Evolutionary conservation across 345 rosid species (phyloP).

Genomic region (Moricandia moricandioides): DNA sequence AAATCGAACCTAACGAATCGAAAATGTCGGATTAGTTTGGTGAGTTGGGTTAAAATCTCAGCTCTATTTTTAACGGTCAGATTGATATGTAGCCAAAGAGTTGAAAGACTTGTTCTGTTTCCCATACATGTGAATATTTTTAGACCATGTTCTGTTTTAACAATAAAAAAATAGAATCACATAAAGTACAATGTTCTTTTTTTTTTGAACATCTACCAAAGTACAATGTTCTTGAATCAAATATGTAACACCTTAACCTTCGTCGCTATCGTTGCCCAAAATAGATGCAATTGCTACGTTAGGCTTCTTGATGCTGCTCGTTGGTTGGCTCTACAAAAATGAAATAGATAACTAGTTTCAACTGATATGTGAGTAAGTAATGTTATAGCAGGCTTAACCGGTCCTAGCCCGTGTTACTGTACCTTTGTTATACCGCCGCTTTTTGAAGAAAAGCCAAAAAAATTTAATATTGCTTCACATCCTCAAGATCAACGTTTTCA

Average conservation of each 20-base stretch:
- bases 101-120: not conserved
- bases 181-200: not conserved
- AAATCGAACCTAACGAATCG: too few species aligned
- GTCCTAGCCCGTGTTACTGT: constrained; percentile 26
- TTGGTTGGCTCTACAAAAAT: not conserved
- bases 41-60: too few species aligned
- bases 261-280: constrained; percentile 73
- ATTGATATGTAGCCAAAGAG: not conserved
- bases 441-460: constrained; percentile 84
- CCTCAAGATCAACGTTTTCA: constrained; percentile 82
- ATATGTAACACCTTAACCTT: constrained; percentile 38
- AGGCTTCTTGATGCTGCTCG: constrained; percentile 37
- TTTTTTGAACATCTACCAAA: too few species aligned
- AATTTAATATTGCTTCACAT: too few species aligned
- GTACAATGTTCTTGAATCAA: not conserved
- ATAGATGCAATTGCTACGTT: constrained; percentile 64
- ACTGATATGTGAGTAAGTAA: not conserved
- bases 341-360: not conserved
- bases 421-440: constrained; percentile 52
- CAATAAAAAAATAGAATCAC: not conserved
- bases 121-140: not conserved
- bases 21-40: too few species aligned
- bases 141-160: not conserved
- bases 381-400: not conserved
- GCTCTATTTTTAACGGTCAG: not conserved